Base-by-base conservation (phyloP, 306 rosid species). In the Malus orientalis region DNA sequence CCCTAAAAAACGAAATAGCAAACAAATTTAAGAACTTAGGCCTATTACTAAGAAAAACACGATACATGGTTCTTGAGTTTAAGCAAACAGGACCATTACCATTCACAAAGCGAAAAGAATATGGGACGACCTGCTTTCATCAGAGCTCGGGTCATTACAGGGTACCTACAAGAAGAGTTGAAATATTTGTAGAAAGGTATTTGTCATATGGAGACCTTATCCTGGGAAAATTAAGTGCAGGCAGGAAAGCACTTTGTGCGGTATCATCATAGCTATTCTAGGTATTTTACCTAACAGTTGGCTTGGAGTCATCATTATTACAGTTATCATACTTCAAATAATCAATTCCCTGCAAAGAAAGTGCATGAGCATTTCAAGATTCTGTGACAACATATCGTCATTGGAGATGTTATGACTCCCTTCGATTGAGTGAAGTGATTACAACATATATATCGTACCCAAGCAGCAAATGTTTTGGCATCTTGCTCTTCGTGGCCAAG, bases 261-360 rank as follows among this genome's bases (percentile, higher is more conserved):
- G 45, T 23, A 29, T 42, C 66, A 19, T 27, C 62, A 60, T 30
- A 22, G 55, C 42, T 13, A 18, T 18, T 30, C 40, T 40, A 42
- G 30, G 74, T 49, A 49, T 49, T 14, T 45, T 87, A 95, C 99
- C 99, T 90, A 2, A 44, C 80, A 23, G 97, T 89, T 36, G 99
- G 99, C 69, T 81, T 95, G 70, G 88, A 74, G 74, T 79, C 95
- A 75, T 71, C 99, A 80, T 86, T 89, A 72, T 81, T 20, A 80
- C 97, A 95, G 63, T 95, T 95, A 77, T 95, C 97, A 82, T 95
- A 92, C 92, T 95, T 95, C 97, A 95, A 88, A 82, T 95, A 95
- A 84, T 92, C 99, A 78, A 95, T 88, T 74, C 93, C 99, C 99
- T 95, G 87, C 73, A 30, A 69, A 86, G 55, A 74, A 76, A 71